These are phyloP conservation scores for Maudiozyma turicensis DNA, from an alignment of 805 yeast species.

Conservation along the genomic window DNA sequence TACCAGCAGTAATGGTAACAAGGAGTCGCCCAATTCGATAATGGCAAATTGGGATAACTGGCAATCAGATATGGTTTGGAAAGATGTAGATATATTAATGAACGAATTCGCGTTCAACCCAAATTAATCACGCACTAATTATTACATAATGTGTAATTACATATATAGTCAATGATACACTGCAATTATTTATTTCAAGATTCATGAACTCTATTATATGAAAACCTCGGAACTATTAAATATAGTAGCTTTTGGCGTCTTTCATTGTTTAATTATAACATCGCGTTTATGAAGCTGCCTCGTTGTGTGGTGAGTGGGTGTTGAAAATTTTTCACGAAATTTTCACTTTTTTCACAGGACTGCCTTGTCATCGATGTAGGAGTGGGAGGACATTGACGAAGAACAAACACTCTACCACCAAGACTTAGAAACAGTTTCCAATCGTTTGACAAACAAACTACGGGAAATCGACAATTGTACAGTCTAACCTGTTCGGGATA, in stretches of 20 bases:
- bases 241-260: too few species aligned
- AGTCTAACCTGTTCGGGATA: too few species aligned
- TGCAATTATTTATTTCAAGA: too few species aligned
- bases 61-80: constrained; percentile 42
- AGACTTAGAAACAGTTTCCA: too few species aligned
- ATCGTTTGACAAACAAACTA: too few species aligned
- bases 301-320: constrained; percentile 1
- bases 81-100: constrained; percentile 82
- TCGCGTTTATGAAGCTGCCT: too few species aligned
- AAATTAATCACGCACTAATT: constrained; percentile 2
- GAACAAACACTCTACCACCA: neutral
- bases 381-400: neutral
- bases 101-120: constrained; percentile 86
- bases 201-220: too few species aligned
- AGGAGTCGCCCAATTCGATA: constrained; percentile 21
- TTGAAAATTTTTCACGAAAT: constrained; percentile 3
- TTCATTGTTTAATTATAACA: too few species aligned
- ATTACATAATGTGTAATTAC: neutral
- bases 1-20: constrained; percentile 7
- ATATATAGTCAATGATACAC: neutral
- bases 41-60: constrained; percentile 34
- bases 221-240: too few species aligned
- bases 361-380: neutral
- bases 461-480: too few species aligned
- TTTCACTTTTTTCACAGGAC: neutral